Base-by-base conservation (phyloP, 1,284 basidiomycete species). In the Ganoderma lingzhi region DNA sequence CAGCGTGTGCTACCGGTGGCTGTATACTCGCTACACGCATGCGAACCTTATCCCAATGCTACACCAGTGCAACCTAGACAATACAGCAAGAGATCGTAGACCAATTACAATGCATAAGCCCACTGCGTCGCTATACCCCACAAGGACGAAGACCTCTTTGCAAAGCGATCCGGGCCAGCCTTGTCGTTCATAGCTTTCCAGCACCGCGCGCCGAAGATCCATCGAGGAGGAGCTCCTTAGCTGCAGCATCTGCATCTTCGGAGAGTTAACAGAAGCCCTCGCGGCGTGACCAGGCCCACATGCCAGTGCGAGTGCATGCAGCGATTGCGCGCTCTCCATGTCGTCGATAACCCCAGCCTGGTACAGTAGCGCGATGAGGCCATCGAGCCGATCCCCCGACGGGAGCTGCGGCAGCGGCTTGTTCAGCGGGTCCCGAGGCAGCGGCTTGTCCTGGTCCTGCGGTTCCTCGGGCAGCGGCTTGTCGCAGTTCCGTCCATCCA, bases 21-120 rank as follows among this genome's bases (percentile, higher is more conserved):
- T n/a, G n/a, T 23, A 48, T 53, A 30, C 23, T 28, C n/a, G 45
- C 45, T 17, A n/a, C 45, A 12, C 4, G 3, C 23, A 28, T 37
- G 17, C 15, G 23, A 32, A 17, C 23, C 35, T 9, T 30, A 37
- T 39, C 30, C 17, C 45, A 59, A 53, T 2, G 8, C 19, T 48
- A 61, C 30, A 53, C 60, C 41, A 56, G 32, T 3, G n/a, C 14
- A 42, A 44, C 28, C 32, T 28, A 58, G 12, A 42, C 35, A 37
- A 23, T 37, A 48, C 6, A 17, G 41, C 37, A 30, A 58, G 30
- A 39, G 14, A 15, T 23, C 23, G 14, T 14, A 62, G 2, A 14
- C 14, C 32, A 19, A 51, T 67, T 44, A 67, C 55, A 67, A 32
- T 9, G 66, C 66, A 30, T 48, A 67, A 42, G 59, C 59, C 37